Base-by-base conservation (phyloP, 2,329 filamentous ascomycete genomes). In the Talaromyces sp. region DNA sequence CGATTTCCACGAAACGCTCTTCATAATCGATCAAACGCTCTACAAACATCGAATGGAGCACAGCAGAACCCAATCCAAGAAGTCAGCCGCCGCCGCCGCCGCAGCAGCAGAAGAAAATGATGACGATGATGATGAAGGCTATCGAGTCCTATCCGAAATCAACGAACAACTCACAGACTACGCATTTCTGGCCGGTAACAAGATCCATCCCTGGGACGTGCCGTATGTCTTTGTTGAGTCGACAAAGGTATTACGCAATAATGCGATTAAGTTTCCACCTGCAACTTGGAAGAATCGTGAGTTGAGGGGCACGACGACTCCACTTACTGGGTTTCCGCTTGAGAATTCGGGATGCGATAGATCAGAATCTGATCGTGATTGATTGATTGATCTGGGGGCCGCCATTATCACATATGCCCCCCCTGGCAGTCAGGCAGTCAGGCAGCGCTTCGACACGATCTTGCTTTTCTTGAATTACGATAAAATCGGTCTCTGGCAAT, bases 81-180 rank as follows among this genome's bases (percentile, higher is more conserved):
- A 28, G n/a, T n/a, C n/a, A 28, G 6, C 1, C 22, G 22, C 3
- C 7, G 22, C 21, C 11, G 21, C 13, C 21, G 11, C 5, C 36
- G 9, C n/a, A 17, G 36, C 6, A 7, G 36, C 15, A 33, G 10
- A 33, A 5, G 36, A 40, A 5, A 2, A 35, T 3, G n/a, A 33
- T 9, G 17, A 25, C 2, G 39, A 35, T 3, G 13, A 55, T 11
- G 25, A 35, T 15, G 22, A 41, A 31, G 28, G 53, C 3, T 56
- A 56, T 35, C 41, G 35, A 4, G 28, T 56, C 6, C 53, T 56
- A 3, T 56, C 53, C 5, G 41, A 56, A 17, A 40, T 56, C 8
- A 56, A 31, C 22, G 53, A 56, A 31, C 41, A 56, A 17, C 35
- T 56, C 15, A 50, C 53, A 3, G 53, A 56, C 21, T 56, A 50